phyloP scores from a whole-genome alignment of 768 basidiomycete species.

The Lactifluus hygrophoroides region DNA sequence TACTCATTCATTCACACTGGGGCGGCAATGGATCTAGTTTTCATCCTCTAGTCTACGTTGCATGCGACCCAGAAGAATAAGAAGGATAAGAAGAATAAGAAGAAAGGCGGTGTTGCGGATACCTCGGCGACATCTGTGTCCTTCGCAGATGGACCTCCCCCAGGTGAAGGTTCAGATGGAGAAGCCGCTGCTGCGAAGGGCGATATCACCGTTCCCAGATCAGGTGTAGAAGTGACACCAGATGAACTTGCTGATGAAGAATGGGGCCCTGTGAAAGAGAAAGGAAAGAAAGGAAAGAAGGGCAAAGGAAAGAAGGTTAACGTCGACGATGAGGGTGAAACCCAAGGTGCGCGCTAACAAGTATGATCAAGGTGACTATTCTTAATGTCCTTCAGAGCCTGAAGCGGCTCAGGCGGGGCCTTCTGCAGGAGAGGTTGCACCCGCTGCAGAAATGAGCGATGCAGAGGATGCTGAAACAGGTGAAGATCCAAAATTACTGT shows the following conservation, averaged over 20 bases:
- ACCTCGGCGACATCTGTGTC: conserved; percentile 19
- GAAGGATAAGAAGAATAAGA: conserved; percentile 48
- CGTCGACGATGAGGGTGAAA: conserved; percentile 30
- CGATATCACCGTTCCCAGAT: conserved; percentile 25
- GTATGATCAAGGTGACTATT: neutral
- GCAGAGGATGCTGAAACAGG: conserved; percentile 45
- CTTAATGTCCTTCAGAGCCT: neutral
- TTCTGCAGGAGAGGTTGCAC: conserved; percentile 12
- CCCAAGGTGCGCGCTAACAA: conserved; percentile 19
- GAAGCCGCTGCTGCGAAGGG: conserved; percentile 28
- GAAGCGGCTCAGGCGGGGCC: conserved; percentile 18
- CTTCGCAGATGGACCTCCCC: conserved; percentile 22
- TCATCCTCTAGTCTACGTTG: conserved; percentile 44
- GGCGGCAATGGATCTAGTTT: neutral
- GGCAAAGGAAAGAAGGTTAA: conserved; percentile 42
- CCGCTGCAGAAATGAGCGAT: conserved; percentile 25
- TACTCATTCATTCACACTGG: neutral
- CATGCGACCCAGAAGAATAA: conserved; percentile 46
- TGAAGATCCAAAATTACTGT: conserved; percentile 57
- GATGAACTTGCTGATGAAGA: conserved; percentile 44
- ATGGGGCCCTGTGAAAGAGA: conserved; percentile 32
- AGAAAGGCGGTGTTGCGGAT: conserved; percentile 26
- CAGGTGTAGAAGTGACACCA: conserved; percentile 30
- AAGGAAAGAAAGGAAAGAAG: conserved; percentile 43
- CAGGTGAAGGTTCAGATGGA: conserved; percentile 27